phyloP scores from a whole-genome alignment of 352 stramenopile species.

The Globisporangium irregulare region DNA sequence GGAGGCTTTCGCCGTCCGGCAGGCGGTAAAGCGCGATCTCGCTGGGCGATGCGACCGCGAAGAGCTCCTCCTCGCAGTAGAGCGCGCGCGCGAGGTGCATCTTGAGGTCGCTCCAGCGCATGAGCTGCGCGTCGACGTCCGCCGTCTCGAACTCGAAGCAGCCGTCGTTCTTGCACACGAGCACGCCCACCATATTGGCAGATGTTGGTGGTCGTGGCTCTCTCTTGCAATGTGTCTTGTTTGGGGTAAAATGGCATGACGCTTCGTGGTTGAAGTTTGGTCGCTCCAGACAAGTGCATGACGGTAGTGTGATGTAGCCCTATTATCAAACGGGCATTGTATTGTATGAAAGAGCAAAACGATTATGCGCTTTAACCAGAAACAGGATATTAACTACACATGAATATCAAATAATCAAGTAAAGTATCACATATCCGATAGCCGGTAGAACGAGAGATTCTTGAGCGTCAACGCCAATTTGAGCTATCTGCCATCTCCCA shows the following conservation, averaged over 20 bases:
- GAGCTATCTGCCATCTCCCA: not conserved
- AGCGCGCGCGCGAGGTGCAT: slow-evolving; percentile 52
- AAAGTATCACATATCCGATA: no score
- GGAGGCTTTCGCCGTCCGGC: slow-evolving; percentile 42
- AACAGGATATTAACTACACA: no score
- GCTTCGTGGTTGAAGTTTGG: not conserved
- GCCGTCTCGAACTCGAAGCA: slow-evolving; percentile 64
- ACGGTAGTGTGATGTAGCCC: not conserved
- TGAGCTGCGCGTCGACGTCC: slow-evolving; percentile 21
- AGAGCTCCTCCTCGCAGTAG: slow-evolving; percentile 74
- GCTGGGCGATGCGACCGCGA: slow-evolving; percentile 45
- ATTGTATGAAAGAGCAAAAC: no score
- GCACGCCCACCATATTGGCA: slow-evolving; percentile 41
- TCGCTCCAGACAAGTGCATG: not conserved
- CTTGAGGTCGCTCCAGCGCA: slow-evolving; percentile 48
- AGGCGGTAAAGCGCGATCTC: slow-evolving; percentile 66
- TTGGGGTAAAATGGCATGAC: not conserved
- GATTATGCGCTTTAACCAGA: no score
- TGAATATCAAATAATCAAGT: no score
- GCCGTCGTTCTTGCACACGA: slow-evolving; percentile 81
- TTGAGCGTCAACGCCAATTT: no score
- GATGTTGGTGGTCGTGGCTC: not conserved
- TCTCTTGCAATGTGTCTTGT: not conserved
- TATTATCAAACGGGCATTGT: no score
- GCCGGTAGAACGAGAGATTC: no score